These are phyloP conservation scores for Suillus bovinus DNA, from an alignment of 768 basidiomycete genomes.

Conservation along the genomic window DNA sequence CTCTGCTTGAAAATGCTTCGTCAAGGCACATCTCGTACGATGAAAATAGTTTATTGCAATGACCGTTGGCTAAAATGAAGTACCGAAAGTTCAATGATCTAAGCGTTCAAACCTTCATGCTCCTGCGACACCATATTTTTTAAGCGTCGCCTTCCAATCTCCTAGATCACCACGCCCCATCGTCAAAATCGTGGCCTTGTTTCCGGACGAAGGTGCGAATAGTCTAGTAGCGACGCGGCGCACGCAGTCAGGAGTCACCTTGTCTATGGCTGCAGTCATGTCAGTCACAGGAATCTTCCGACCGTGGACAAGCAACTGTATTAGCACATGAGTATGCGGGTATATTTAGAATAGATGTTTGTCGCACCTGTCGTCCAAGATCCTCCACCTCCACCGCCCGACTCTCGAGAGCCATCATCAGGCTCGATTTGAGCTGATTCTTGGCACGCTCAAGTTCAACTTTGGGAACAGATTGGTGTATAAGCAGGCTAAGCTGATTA, in stretches of 20 bases:
- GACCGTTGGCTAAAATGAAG: not conserved
- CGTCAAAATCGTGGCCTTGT: constrained; percentile 75
- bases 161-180: constrained; percentile 83
- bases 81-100: not conserved
- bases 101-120: constrained; percentile 15
- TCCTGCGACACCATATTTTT: constrained; percentile 65
- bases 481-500: constrained; percentile 81
- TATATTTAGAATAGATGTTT: not conserved
- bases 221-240: constrained; percentile 75
- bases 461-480: constrained; percentile 65
- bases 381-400: constrained; percentile 84
- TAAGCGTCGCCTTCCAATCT: constrained; percentile 60
- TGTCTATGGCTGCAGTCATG: constrained; percentile 87
- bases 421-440: constrained; percentile 89
- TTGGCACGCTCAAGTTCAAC: constrained; percentile 83
- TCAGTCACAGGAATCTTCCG: constrained; percentile 86
- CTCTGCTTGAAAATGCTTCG: not conserved
- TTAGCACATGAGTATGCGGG: constrained; percentile 6
- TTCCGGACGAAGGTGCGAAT: constrained; percentile 62
- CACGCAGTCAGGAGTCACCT: constrained; percentile 68
- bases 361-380: constrained; percentile 79
- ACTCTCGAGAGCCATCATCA: constrained; percentile 96
- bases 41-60: not conserved
- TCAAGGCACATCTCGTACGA: not conserved
- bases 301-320: constrained; percentile 79